phyloP scores from a whole-genome alignment of 768 basidiomycete species.

The Rhizopogon salebrosus region DNA sequence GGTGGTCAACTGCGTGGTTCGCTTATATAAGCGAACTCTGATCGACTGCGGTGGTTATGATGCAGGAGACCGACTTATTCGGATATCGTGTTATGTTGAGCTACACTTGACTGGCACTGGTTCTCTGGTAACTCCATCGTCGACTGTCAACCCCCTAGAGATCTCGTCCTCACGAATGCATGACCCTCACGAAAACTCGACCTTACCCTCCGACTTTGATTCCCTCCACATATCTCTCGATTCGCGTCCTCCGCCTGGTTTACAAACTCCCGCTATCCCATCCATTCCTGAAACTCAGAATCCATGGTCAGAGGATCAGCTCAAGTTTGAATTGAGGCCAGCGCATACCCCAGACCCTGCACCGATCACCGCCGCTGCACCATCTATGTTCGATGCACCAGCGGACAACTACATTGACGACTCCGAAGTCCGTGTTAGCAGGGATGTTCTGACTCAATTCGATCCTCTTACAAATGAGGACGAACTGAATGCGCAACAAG shows the following conservation, averaged over 20 bases:
- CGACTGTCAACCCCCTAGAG: background rate
- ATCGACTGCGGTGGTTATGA: too few species aligned
- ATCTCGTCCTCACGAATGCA: background rate
- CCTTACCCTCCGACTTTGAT: background rate
- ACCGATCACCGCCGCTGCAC: constrained; percentile 35
- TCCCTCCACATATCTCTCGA: background rate
- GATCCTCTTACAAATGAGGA: constrained; percentile 59
- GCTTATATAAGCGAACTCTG: too few species aligned
- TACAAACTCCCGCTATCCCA: background rate
- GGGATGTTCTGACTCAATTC: constrained; percentile 55
- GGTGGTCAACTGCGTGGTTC: too few species aligned
- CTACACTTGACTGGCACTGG: too few species aligned
- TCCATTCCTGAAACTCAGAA: constrained; percentile 4
- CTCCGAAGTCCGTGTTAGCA: constrained; percentile 13
- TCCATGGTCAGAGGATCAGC: constrained; percentile 16
- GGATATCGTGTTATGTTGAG: background rate
- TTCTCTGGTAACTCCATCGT: background rate
- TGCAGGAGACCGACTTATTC: too few species aligned
- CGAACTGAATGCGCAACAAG: constrained; percentile 54
- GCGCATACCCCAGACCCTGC: constrained; percentile 38
- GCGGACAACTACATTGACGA: constrained; percentile 4
- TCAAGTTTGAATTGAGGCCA: constrained; percentile 6
- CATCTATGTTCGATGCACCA: constrained; percentile 26
- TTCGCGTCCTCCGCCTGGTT: background rate
- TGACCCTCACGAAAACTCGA: background rate